Conservation (phyloP, 2,329 filamentous ascomycete species). For the Botrytis paeoniae region DNA sequence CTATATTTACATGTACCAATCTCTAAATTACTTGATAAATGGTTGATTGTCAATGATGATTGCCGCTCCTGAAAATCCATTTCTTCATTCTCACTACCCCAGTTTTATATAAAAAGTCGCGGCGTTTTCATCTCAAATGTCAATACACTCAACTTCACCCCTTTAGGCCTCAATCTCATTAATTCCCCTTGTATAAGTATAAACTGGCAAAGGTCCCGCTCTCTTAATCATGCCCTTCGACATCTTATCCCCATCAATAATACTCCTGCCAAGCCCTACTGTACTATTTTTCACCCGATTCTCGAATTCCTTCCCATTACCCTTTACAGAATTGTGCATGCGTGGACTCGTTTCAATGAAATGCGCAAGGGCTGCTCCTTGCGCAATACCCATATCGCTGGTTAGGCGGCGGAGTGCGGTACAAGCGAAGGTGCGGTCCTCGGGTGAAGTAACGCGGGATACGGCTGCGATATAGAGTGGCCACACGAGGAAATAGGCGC, state of each 20-base stretch:
- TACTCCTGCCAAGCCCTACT: slow-evolving; percentile 9
- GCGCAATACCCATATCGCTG: neutral
- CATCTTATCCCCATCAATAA: neutral
- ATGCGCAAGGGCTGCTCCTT: neutral
- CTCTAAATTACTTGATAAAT: neutral
- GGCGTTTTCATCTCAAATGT: neutral
- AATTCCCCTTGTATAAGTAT: neutral
- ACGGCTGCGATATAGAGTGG: neutral
- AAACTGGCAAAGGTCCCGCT: neutral
- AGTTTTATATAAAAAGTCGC: neutral
- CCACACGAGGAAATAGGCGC: neutral
- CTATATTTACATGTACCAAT: neutral
- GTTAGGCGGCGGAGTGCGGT: neutral
- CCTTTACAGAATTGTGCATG: neutral
- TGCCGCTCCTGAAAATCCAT: neutral
- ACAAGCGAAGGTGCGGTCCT: neutral
- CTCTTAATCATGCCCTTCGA: neutral
- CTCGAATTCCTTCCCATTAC: slow-evolving; percentile 14
- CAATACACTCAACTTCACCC: neutral
- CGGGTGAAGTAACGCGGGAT: neutral
- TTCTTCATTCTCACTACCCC: neutral
- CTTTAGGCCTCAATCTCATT: neutral
- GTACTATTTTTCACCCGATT: slow-evolving; percentile 13
- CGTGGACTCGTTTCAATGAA: neutral
- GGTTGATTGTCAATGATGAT: neutral